phyloP scores from a whole-genome alignment of 306 rosid genomes.

The Fragaria nilgerrensis region DNA sequence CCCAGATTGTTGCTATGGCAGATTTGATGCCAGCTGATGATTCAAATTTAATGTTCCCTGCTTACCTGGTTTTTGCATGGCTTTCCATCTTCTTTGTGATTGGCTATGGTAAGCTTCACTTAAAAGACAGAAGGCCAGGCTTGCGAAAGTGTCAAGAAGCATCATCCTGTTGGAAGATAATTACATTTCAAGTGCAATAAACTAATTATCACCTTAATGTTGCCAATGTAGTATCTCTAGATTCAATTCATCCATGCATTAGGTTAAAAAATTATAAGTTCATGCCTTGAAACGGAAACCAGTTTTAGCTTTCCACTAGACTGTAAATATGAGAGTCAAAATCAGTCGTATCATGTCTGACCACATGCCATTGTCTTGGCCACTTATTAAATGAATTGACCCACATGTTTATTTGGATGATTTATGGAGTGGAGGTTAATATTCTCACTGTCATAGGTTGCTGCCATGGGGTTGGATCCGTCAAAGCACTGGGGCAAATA shows the following conservation, averaged over 20 bases:
- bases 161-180: background rate
- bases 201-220: background rate
- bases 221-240: background rate
- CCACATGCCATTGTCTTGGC: background rate
- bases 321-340: background rate
- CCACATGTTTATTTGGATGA: conserved; percentile 13
- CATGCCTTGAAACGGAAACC: too few relatives aligned
- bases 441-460: conserved; percentile 62
- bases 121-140: background rate
- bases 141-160: background rate
- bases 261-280: background rate
- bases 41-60: background rate
- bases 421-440: conserved; percentile 22
- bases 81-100: background rate
- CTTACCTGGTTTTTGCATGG: background rate
- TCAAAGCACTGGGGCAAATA: conserved; percentile 91
- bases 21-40: conserved; percentile 90
- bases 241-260: background rate
- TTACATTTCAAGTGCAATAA: background rate
- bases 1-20: conserved; percentile 90
- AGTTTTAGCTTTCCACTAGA: background rate
- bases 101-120: background rate
- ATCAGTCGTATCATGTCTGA: background rate
- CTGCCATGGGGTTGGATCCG: conserved; percentile 96
- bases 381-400: background rate